Evolutionary conservation across 2,329 filamentous ascomycete genomes (phyloP).

Genomic region (Neonectria coccinea): DNA sequence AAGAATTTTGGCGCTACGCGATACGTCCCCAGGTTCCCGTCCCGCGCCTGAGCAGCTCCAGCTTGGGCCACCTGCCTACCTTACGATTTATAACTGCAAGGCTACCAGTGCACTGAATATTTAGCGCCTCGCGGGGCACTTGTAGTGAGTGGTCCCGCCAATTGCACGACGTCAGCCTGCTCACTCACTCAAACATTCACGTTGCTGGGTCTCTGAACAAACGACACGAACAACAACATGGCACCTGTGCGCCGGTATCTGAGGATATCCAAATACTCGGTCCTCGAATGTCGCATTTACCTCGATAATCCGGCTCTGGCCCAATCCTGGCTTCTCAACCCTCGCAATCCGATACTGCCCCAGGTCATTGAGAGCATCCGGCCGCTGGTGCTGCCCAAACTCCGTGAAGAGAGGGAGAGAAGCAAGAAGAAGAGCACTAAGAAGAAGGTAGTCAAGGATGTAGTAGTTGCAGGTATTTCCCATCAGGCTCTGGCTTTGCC

Average conservation of each 20-base stretch:
- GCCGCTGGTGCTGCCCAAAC: conserved; percentile 88
- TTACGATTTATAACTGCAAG: conserved; percentile 34
- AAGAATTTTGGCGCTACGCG: conserved; percentile 40
- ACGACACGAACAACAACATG: conserved; percentile 63
- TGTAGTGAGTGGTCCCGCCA: conserved; percentile 27
- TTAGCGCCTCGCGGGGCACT: conserved; percentile 34
- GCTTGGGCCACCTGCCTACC: conserved; percentile 27
- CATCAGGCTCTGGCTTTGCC: not conserved
- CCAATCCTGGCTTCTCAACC: conserved; percentile 85
- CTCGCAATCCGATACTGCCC: conserved; percentile 79
- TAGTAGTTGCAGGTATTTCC: conserved; percentile 77
- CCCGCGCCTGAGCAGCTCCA: conserved; percentile 9
- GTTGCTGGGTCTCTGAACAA: conserved; percentile 8
- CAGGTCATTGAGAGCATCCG: conserved; percentile 87
- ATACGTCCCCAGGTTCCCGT: conserved; percentile 9
- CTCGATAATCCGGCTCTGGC: conserved; percentile 88
- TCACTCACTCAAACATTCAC: conserved; percentile 24
- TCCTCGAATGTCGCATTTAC: conserved; percentile 97
- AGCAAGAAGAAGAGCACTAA: conserved; percentile 73
- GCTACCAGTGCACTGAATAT: conserved; percentile 35
- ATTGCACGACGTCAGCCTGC: conserved; percentile 6
- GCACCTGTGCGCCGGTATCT: conserved; percentile 90
- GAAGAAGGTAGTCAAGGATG: conserved; percentile 87
- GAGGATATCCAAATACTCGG: conserved; percentile 90
- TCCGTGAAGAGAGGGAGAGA: conserved; percentile 82